Base-by-base conservation (phyloP, 768 basidiomycete species). In the Psilocybe tampanensis region DNA sequence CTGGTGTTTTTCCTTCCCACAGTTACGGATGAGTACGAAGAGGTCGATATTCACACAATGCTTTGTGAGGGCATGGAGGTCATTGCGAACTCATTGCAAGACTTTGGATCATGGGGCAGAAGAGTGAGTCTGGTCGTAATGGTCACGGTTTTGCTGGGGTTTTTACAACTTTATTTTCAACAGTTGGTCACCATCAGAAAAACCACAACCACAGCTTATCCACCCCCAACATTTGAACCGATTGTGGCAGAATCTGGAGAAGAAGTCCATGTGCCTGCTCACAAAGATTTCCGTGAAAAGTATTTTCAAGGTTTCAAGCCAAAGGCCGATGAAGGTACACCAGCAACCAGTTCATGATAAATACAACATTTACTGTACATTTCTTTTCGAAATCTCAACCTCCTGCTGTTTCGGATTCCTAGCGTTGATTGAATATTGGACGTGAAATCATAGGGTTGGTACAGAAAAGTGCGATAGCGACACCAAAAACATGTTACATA, bases 1-100 rank as follows among this genome's bases (percentile, higher is more conserved):
- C 81, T 99, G 15, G 96, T 99, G 3, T 98, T 97, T 74, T 98
- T 98, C 76, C 80, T 98, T 19, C 94, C 94, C 0, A 95, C 94
- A 0, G 90, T 96, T 19, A 92, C 85, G 12, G 95, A 96, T 45
- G 90, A 95, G 41, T 98, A 95, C 66, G 84, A 89, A 58, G 90
- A 92, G 62, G 75, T 97, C 1, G 97, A 99, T 66, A 76, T 98
- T 8, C 80, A 89, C 26, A 72, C 79, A 1, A 82, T 93, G 70
- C 78, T 94, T 3, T 92, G 90, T 62, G 86, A 86, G 21, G 95
- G 95, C 1, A 95, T 98, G 90, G 86, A 86, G 63, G 72, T 98
- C 18, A 79, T 95, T 42, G 88, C 89, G 0, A 95, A 96, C 68
- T 95, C 93, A 33, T 72, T 94, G 60, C 95, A 99, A 71, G 87